Base-by-base conservation (phyloP, 1,284 basidiomycete genomes). In the Termitomyces sp. region DNA sequence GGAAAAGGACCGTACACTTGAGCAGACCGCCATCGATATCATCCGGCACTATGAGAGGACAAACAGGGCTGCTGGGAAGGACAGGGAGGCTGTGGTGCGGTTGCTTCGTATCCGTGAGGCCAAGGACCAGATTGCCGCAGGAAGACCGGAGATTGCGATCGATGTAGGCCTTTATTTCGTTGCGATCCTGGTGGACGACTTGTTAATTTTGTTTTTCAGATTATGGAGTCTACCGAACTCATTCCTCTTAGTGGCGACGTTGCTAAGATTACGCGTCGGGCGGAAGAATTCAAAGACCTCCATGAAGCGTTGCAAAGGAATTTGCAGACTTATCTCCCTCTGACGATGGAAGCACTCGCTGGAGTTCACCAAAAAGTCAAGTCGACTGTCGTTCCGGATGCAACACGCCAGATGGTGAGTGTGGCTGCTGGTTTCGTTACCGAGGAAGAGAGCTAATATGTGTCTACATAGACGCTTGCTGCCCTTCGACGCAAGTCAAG, bases 281-380 rank as follows among this genome's bases (percentile, higher is more conserved):
- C 93, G 5, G 92, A 97, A 64, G 90, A 94, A 62, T 95, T 97
- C 75, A 88, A 88, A 67, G 83, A 90, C 54, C 67, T 86, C 37
- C 87, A 97, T 53, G 93, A 97, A 64, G 81, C 88, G 4, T 76
- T 98, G 62, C 90, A 95, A 59, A 81, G 88, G 57, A 98, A 97
- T 71, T 74, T 98, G 65, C 91, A 93, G 64, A 83, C 85, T 4
- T 90, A 97, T 66, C 79, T 98, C 35, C 83, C 93, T 26, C 81
- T 95, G 50, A 89, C 91, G n/a, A 99, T 98, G 96, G 92, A 94
- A 65, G 85, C 88, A 24, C 81, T 99, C 26, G 88, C 89, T 57
- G 82, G 80, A 19, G 79, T 93, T 8, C 87, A 93, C 61, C 84
- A 86, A 57, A 81, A 81, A 58, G 73, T 86, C 53, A 95, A 95